Evolutionary conservation across 805 yeast genomes (phyloP).

Genomic region (Jamesozyma hellenica): DNA sequence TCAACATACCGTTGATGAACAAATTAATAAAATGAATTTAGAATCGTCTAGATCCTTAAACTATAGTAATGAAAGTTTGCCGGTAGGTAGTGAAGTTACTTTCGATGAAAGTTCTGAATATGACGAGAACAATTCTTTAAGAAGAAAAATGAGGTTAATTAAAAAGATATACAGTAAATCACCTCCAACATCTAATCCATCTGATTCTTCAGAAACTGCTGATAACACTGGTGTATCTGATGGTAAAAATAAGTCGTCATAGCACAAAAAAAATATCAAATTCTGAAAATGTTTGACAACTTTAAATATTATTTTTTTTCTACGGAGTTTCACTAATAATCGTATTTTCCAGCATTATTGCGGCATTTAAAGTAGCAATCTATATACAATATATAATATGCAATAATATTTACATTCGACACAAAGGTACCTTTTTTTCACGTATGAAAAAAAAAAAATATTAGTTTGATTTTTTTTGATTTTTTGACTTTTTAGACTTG

Average conservation of each 20-base stretch:
- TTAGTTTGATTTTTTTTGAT: conserved; percentile 25
- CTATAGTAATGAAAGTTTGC: not conserved
- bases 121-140: conserved; percentile 13
- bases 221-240: too few relatives aligned
- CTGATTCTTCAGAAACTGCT: conserved; percentile 22
- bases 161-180: conserved; percentile 37
- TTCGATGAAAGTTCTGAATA: conserved; percentile 5
- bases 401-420: too few relatives aligned
- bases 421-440: too few relatives aligned
- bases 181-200: conserved; percentile 55
- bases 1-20: not conserved
- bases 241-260: too few relatives aligned
- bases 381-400: too few relatives aligned
- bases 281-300: too few relatives aligned
- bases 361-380: too few relatives aligned
- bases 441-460: not conserved
- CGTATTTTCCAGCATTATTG: too few relatives aligned
- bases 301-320: not conserved
- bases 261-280: too few relatives aligned
- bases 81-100: not conserved
- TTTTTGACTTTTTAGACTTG: not conserved
- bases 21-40: not conserved
- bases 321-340: too few relatives aligned
- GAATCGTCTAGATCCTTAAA: not conserved
- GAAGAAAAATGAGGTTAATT: conserved; percentile 23